Evolutionary conservation across 2,329 filamentous ascomycete species (phyloP), one percentile per base, ranked within the genome.

Genomic region (Pseudogymnoascus destructans): DNA sequence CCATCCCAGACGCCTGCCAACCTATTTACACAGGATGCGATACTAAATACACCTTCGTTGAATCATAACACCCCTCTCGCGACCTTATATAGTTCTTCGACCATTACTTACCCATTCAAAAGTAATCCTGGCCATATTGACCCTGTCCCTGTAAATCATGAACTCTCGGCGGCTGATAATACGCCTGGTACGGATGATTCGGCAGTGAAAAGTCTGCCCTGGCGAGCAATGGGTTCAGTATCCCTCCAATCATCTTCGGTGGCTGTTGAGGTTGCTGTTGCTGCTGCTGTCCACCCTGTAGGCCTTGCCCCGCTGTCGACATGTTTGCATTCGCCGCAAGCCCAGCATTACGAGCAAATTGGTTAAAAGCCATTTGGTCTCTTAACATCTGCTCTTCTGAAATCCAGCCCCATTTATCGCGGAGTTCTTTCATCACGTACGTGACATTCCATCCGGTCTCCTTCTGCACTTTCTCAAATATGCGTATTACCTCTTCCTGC

Each of bases 381-480:
- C 46, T 17, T 8, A 52, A 6, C 46, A 52, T 13, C 64, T 66
- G 42, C 38, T 66, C 65, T 64, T 73, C 67, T 64, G 71, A 61
- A 64, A 66, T 65, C 85, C 87, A 92, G 5, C 84, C 85, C 91
- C 91, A 96, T 61, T 79, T 80, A 62, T 80, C 78, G 67, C 84
- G 87, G 33, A 96, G 77, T 59, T 89, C 85, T 38, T 78, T 76
- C 65, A 86, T 80, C n/a, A 93, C 75, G 59, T 84, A 84, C 1
- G 79, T 81, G 4, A 92, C 79, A 35, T 81, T 80, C 88, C 89
- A 95, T 11, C 89, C 88, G 0, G 87, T 90, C 64, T 89, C 83
- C 59, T 79, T 79, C 57, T 82, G 79, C 63, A 95, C 89, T 64
- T 80, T 82, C 49, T 86, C 82, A 38, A 97, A 79, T 23, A 95